Percentiles rank a stretch among this genome's conserved stretches.
Conservation (phyloP, 805 yeast species). For the Wickerhamomyces alni region DNA sequence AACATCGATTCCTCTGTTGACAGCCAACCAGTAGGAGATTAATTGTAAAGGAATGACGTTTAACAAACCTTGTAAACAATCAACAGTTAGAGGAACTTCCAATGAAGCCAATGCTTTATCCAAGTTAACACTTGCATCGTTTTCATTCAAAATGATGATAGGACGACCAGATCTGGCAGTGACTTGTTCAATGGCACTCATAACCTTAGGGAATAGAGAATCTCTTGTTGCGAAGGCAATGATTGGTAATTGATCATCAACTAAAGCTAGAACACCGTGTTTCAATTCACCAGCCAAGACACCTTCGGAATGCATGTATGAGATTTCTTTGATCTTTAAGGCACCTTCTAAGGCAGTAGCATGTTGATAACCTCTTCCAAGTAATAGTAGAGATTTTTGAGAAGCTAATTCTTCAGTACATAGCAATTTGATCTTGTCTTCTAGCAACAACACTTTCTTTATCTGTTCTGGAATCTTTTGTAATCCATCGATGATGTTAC, state of each 20-base stretch:
- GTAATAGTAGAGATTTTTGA: slow-evolving; percentile 80
- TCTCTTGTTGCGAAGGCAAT: slow-evolving; percentile 96
- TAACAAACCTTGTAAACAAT: slow-evolving; percentile 93
- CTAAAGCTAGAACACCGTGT: slow-evolving; percentile 96
- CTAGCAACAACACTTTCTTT: slow-evolving; percentile 65
- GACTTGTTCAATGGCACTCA: slow-evolving; percentile 94
- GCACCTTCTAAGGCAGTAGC: slow-evolving; percentile 99
- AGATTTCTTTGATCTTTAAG: slow-evolving; percentile 93
- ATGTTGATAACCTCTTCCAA: slow-evolving; percentile 96
- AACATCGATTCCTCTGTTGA: slow-evolving; percentile 89
- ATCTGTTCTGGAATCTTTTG: slow-evolving; percentile 82
- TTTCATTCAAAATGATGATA: slow-evolving; percentile 84
- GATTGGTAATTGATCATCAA: slow-evolving; percentile 89
- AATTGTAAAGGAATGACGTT: slow-evolving; percentile 93
- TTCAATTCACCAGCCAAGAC: slow-evolving; percentile 98
- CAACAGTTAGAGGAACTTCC: slow-evolving; percentile 93
- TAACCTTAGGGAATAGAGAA: slow-evolving; percentile 91
- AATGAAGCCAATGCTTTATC: slow-evolving; percentile 61
- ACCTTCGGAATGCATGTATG: slow-evolving; percentile 99
- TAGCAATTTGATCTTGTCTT: slow-evolving; percentile 64
- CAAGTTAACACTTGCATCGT: slow-evolving; percentile 52
- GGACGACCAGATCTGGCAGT: slow-evolving; percentile 98
- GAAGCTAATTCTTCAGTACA: slow-evolving; percentile 68
- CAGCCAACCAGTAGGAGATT: slow-evolving; percentile 96
- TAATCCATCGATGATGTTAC: slow-evolving; percentile 81